These are phyloP conservation scores for Bruguiera hainesii DNA, from an alignment of 441 rosid genomes.

Conservation along the genomic window DNA sequence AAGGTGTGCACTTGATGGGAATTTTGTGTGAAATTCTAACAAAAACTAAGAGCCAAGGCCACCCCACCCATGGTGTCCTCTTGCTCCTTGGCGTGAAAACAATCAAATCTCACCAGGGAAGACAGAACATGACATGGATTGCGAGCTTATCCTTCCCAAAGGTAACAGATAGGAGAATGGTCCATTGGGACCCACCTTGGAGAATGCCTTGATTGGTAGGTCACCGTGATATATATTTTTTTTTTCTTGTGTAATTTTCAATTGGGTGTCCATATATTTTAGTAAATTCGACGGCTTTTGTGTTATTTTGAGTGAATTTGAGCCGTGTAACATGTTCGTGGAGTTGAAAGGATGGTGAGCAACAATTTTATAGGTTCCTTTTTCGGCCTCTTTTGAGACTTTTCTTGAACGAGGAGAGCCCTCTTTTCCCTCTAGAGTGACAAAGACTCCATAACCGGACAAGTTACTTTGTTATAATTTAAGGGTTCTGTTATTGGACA, in stretches of 20 bases:
- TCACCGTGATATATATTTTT: slow-evolving; percentile 8
- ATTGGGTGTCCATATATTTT: not conserved
- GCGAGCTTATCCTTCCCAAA: slow-evolving; percentile 32
- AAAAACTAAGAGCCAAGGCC: slow-evolving; percentile 12
- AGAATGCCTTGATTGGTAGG: slow-evolving; percentile 19
- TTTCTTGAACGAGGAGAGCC: not conserved
- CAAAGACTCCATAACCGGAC: too few species aligned
- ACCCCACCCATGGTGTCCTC: slow-evolving; percentile 27
- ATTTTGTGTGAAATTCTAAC: slow-evolving; percentile 17
- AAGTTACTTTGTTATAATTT: too few species aligned
- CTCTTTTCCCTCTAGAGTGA: not conserved
- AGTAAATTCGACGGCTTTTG: slow-evolving; percentile 16
- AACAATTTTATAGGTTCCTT: not conserved
- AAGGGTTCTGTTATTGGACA: too few species aligned
- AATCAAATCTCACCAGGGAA: not conserved
- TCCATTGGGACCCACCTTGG: slow-evolving; percentile 36
- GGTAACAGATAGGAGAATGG: slow-evolving; percentile 26
- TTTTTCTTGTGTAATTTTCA: slow-evolving; percentile 24
- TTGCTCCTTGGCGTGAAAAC: slow-evolving; percentile 15
- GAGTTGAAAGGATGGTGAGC: not conserved
- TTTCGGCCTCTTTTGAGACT: slow-evolving; percentile 7
- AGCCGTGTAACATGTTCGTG: slow-evolving; percentile 14
- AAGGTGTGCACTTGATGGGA: slow-evolving; percentile 23
- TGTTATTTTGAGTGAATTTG: slow-evolving; percentile 14
- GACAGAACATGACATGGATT: not conserved